These are phyloP conservation scores for Elaeis oleifera DNA, from an alignment of 202 grass and related monocot genomes.

Conservation along the genomic window DNA sequence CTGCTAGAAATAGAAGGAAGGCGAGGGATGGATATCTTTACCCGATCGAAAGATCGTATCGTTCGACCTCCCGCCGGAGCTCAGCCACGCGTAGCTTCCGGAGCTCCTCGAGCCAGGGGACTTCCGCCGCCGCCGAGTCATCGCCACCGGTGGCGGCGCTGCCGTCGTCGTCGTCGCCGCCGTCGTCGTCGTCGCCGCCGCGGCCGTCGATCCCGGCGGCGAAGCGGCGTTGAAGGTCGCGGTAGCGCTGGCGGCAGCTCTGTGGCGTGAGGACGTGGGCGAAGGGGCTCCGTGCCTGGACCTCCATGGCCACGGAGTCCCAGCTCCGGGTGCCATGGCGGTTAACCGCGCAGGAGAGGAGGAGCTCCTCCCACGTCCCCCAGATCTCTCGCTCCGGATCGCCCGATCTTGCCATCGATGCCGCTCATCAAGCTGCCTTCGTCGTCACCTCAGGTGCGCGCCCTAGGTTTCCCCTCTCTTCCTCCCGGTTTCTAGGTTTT, in stretches of 20 bases:
- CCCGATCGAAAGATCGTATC: conserved; percentile 74
- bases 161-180: background rate
- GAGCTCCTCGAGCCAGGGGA: conserved; percentile 61
- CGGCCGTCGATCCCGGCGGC: background rate
- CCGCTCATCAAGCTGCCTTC: background rate
- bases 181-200: background rate
- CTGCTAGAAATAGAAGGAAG: background rate
- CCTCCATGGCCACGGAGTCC: conserved; percentile 66
- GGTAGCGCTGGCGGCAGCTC: conserved; percentile 41
- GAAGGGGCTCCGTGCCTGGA: conserved; percentile 33
- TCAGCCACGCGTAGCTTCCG: conserved; percentile 65
- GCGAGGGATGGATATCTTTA: conserved; percentile 36
- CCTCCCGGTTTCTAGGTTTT: background rate
- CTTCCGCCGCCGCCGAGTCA: conserved; percentile 20
- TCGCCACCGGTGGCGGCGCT: background rate
- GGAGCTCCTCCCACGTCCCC: conserved; percentile 79
- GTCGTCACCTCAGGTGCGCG: background rate
- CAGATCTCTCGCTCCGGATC: conserved; percentile 57
- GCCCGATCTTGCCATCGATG: conserved; percentile 14
- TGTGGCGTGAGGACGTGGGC: conserved; percentile 30
- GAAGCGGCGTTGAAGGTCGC: conserved; percentile 56
- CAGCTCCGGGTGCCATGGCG: conserved; percentile 61
- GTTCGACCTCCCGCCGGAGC: conserved; percentile 77
- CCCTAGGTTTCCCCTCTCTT: conserved; percentile 2
- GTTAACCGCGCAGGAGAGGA: conserved; percentile 52